Base-by-base conservation (phyloP, 371 early-diverging fungal genomes). In the Mortierella sp. region DNA sequence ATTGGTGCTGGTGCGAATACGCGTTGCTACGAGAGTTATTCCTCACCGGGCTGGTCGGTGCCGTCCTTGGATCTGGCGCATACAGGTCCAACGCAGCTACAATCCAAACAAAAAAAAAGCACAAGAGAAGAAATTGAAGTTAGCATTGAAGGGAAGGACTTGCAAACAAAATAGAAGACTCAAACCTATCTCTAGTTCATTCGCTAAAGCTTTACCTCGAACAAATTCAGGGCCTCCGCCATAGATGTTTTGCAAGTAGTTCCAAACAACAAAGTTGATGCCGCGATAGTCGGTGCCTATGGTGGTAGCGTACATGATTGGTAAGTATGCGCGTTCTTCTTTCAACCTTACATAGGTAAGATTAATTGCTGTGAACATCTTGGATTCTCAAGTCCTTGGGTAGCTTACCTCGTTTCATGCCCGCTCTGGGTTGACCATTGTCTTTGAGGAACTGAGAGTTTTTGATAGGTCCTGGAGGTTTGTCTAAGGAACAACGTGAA, bases 381-480 rank as follows among this genome's bases (percentile, higher is more conserved):
- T 70, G 75, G 16, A 32, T 71, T 21, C 43, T 46, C 49, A 63
- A 51, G 51, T 54, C 58, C 35, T 10, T 12, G 21, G 35, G n/a
- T 70, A 44, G 58, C 35, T 65, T 75, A 79, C 79, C 79, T 83
- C 89, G 84, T 70, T 85, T 89, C 87, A 89, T 89, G 43, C 83
- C 87, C 12, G 87, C 87, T 72, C 87, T 55, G 12, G 87, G 82
- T 12, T 86, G 87, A 35, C 83, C 87, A 74, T 86, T 86, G 58
- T 86, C 87, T 73, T 86, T 86, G 11, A 86, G 71, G 74, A 86
- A 86, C 32, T 86, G 87, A 27, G 82, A 86, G 70, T 86, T 86
- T 16, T 56, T 63, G 29, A 86, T 86, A 0, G 87, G 83, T 5
- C 87, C 87, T 29, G 87, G 87, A 0, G 87, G 87, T 63, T 71